phyloP scores from a whole-genome alignment of 129 eudicot genomes.

The Oenanthe sinensis region DNA sequence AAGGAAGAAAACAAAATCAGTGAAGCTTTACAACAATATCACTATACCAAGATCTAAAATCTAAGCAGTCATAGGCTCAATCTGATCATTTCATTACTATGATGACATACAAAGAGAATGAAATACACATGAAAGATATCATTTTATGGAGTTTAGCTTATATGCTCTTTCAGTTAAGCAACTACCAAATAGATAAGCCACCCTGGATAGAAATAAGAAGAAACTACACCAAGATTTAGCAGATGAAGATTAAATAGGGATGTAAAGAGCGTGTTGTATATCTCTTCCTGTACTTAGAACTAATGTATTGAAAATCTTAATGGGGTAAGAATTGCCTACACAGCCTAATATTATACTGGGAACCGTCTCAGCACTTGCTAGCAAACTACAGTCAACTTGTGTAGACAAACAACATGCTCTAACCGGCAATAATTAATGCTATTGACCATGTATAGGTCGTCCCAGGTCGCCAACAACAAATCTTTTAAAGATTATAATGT shows the following conservation, averaged over 20 bases:
- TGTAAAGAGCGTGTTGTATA: background rate
- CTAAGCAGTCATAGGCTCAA: background rate
- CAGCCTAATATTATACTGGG: background rate
- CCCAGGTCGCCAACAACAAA: background rate
- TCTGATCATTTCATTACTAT: background rate
- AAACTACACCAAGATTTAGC: background rate
- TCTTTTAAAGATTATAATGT: background rate
- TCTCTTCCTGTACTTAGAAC: background rate
- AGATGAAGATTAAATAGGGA: background rate
- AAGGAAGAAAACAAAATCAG: background rate
- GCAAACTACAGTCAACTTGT: background rate
- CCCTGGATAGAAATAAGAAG: background rate
- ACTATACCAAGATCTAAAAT: background rate
- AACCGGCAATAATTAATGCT: no score
- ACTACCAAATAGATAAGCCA: background rate
- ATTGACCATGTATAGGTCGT: background rate
- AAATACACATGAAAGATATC: background rate
- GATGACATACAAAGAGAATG: background rate
- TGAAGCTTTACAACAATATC: background rate
- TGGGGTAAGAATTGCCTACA: background rate
- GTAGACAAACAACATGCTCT: background rate
- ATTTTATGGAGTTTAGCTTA: background rate
- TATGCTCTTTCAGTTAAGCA: background rate
- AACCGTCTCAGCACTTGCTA: no score
- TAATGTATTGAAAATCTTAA: no score